These are phyloP conservation scores for Mycena pura DNA, from an alignment of 768 basidiomycete species.

Conservation along the genomic window DNA sequence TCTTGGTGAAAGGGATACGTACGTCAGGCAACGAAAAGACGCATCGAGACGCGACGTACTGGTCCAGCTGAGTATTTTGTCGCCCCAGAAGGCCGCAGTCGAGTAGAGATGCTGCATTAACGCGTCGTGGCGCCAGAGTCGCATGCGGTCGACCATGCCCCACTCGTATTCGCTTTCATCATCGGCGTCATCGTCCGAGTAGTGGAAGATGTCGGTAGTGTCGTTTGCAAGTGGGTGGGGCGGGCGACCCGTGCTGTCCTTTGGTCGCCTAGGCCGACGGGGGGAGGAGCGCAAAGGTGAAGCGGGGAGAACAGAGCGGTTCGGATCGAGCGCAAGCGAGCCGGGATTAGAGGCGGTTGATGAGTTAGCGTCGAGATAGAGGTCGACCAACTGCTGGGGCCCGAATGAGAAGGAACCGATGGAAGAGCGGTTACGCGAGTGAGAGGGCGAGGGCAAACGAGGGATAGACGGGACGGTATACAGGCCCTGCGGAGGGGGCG, in stretches of 20 bases:
- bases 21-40: constrained; percentile 10
- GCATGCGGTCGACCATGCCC: constrained; percentile 94
- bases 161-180: constrained; percentile 71
- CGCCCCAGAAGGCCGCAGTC: constrained; percentile 98
- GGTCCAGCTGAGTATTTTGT: constrained; percentile 96
- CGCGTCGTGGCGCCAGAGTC: constrained; percentile 96
- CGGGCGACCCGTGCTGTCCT: constrained; percentile 53
- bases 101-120: constrained; percentile 98
- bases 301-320: constrained; percentile 75
- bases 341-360: constrained; percentile 63
- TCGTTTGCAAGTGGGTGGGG: constrained; percentile 82
- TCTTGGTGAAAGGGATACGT: constrained; percentile 60
- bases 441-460: constrained; percentile 59
- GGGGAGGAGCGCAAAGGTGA: constrained; percentile 78
- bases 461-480: constrained; percentile 56
- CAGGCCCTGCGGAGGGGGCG: constrained; percentile 55
- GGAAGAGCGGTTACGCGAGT: constrained; percentile 68
- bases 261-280: constrained; percentile 58
- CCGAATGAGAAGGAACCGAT: constrained; percentile 86
- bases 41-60: constrained; percentile 61
- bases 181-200: constrained; percentile 65
- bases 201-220: constrained; percentile 78
- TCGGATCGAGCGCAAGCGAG: constrained; percentile 76
- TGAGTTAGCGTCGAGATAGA: constrained; percentile 69
- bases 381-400: constrained; percentile 76